Base-by-base conservation (phyloP, 1,284 basidiomycete genomes). In the Marasmius fiardii region DNA sequence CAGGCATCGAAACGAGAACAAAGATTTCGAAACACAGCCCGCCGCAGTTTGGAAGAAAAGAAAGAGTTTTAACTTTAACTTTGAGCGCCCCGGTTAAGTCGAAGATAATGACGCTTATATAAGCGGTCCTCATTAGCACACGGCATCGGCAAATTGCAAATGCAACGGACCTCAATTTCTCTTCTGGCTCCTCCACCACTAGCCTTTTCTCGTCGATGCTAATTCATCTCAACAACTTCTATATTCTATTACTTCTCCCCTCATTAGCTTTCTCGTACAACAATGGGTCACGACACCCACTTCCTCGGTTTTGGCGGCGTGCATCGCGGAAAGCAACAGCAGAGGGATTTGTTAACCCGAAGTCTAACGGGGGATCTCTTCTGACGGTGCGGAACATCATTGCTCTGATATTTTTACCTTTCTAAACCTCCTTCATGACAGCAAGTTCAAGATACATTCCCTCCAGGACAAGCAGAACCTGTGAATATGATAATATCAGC, bases 401-500 rank as follows among this genome's bases (percentile, higher is more conserved):
- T 12, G 14, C 28, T n/a, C 12, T 31, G 16, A 16, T 18, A 4
- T 18, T 18, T 10, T 21, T 3, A 31, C 12, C 43, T 35, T 28
- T n/a, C 1, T 28, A 26, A 20, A 10, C 28, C 12, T 31, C 26
- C 28, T 4, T 31, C 10, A n/a, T n/a, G 20, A 34, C 61, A 79
- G 77, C 57, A 68, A 66, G 68, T 89, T 23, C 74, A 81, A 53
- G 67, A 74, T 34, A 88, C 93, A 18, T 86, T 77, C 64, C 90
- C 92, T 14, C 66, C 74, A 51, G 91, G 92, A 7, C 81, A 91
- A 53, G 91, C 92, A 41, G 95, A 98, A 72, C 95, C 95, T 2
- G 72, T 98, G 55, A 98, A 98, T 63, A 79, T 83, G 54, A 93
- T 98, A 66, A 74, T 98, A 31, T 88, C 90, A n/a, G 89, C 80